phyloP scores from a whole-genome alignment of 1,284 basidiomycete genomes.

The Ustilago trichophora region DNA sequence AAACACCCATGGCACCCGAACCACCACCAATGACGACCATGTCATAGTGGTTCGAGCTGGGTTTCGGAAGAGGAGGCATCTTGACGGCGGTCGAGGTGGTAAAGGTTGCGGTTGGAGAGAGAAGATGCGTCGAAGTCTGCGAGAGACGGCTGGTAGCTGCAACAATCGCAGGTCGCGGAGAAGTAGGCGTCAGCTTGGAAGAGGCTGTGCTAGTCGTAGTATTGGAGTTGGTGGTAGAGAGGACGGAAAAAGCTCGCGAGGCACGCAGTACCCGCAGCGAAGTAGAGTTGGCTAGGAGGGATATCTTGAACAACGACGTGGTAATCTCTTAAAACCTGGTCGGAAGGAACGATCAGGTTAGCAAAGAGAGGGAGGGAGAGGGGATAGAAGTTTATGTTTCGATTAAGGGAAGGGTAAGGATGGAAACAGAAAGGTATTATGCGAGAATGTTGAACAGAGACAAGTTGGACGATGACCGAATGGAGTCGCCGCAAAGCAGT shows the following conservation, averaged over 20 bases:
- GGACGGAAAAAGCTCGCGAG: conserved; percentile 5
- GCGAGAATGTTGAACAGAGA: too few species aligned
- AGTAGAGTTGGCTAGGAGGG: background rate
- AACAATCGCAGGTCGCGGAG: background rate
- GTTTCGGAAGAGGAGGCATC: conserved; percentile 63
- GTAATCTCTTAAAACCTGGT: background rate
- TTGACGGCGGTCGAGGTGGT: conserved; percentile 16
- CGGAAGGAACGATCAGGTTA: conserved; percentile 3
- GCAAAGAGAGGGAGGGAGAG: background rate
- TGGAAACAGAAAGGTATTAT: too few species aligned
- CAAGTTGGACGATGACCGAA: too few species aligned
- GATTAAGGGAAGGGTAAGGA: too few species aligned
- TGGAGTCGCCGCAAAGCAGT: background rate
- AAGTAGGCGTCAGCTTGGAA: conserved; percentile 28
- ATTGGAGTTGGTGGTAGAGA: background rate
- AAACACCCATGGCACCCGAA: conserved; percentile 65
- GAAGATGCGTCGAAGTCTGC: conserved; percentile 31
- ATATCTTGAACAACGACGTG: background rate
- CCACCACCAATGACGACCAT: conserved; percentile 66
- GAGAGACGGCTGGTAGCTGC: conserved; percentile 18
- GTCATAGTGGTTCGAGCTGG: conserved; percentile 57
- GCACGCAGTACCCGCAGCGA: conserved; percentile 38
- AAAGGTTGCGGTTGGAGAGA: conserved; percentile 16
- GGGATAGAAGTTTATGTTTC: background rate
- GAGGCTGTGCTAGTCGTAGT: background rate